Evolutionary conservation across 202 grass and related monocot species (phyloP), one percentile per base, ranked within the genome.

Genomic region (Cymbopogon flexuosus): DNA sequence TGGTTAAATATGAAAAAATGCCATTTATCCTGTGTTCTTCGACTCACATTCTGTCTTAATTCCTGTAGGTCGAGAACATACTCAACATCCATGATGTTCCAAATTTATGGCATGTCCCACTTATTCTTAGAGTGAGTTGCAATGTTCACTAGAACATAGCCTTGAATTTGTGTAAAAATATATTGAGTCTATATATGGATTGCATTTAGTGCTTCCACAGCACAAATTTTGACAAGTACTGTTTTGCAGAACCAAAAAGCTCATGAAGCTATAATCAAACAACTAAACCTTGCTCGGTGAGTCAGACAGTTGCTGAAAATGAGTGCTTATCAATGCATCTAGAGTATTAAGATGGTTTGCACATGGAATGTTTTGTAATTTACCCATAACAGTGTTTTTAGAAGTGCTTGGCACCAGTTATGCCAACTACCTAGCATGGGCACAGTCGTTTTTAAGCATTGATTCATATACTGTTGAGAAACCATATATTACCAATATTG

Each of bases 51-150:
- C 35, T 84, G 36, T 79, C 41, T 68, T 73, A 5, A 12, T 88
- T 67, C 27, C 61, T 82, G 58, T 80, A 98, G 96, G 92, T 98
- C 78, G 86, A 84, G 84, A 95, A 95, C 81, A 98, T 98, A 84
- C 88, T 98, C 67, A 86, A 93, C 87, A 95, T 98, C 49, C 88
- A 98, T 81, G 95, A 98, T 75, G 95, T 95, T 65, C 96, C 96
- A 60, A 98, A 98, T 74, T 83, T 98, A 87, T 98, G 96, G 96
- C 96, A 98, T 83, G 82, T 98, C 54, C 96, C 96, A 31, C 88
- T 98, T 65, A 83, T 93, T 81, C 96, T 98, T 83, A 91, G 87
- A 84, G 95, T 98, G 66, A 93, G 96, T 87, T 67, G 60, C 15
- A 74, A 67, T 3, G 73, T 75, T 65, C 43, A 3, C 45, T 46